These are phyloP conservation scores for Suillus clintonianus DNA, from an alignment of 768 basidiomycete species.

Conservation along the genomic window DNA sequence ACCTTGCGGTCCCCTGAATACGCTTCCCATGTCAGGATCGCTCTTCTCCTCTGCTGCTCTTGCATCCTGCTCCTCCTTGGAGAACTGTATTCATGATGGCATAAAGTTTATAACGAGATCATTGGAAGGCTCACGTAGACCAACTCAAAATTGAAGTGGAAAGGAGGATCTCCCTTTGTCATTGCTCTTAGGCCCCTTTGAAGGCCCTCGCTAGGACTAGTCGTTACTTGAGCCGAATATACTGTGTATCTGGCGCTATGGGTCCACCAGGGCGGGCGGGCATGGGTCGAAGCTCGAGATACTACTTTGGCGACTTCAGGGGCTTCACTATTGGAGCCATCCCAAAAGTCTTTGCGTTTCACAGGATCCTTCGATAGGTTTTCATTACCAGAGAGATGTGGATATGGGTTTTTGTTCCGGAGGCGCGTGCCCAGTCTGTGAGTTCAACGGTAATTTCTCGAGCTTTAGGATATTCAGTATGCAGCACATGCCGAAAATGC, in stretches of 20 bases:
- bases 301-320: neutral
- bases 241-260: slow-evolving; percentile 8
- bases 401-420: slow-evolving; percentile 57
- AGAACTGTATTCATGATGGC: slow-evolving; percentile 48
- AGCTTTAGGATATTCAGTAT: slow-evolving; percentile 37
- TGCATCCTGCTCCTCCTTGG: slow-evolving; percentile 71
- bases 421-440: slow-evolving; percentile 70
- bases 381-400: slow-evolving; percentile 14
- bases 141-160: slow-evolving; percentile 68
- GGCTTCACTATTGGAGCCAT: neutral
- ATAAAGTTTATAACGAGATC: neutral
- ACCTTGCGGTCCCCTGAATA: slow-evolving; percentile 63
- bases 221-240: slow-evolving; percentile 42
- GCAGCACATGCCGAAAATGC: neutral
- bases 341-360: slow-evolving; percentile 7
- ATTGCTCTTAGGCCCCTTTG: slow-evolving; percentile 72
- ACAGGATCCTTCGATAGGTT: slow-evolving; percentile 1
- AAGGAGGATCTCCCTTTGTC: slow-evolving; percentile 89
- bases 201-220: slow-evolving; percentile 60
- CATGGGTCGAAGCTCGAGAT: neutral
- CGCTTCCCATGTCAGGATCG: slow-evolving; percentile 61
- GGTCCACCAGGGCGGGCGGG: neutral
- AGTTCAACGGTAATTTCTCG: slow-evolving; percentile 77
- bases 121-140: slow-evolving; percentile 64
- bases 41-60: slow-evolving; percentile 63